Conservation (phyloP, 768 basidiomycete genomes). For the Leccinellum rugosiceps region DNA sequence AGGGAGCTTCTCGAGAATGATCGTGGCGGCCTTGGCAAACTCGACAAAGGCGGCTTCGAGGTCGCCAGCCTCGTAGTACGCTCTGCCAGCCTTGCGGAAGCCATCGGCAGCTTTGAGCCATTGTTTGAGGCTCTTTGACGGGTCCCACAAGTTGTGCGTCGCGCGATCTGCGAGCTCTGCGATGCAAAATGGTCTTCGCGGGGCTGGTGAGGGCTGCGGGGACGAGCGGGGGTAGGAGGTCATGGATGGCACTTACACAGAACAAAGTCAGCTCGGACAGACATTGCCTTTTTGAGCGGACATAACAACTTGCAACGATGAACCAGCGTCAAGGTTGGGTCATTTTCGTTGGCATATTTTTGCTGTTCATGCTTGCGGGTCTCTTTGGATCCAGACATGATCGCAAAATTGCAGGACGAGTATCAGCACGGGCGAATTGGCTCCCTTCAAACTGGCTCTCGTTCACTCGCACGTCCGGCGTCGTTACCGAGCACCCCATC, state of each 20-base stretch:
- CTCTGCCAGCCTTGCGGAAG: conserved; percentile 54
- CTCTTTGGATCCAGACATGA: conserved; percentile 40
- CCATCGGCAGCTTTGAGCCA: conserved; percentile 65
- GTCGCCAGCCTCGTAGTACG: conserved; percentile 47
- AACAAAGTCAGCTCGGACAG: background rate
- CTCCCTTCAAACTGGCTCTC: conserved; percentile 21
- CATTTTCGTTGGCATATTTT: conserved; percentile 40
- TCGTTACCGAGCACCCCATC: conserved; percentile 65
- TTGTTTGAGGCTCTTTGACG: conserved; percentile 57
- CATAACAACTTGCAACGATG: background rate
- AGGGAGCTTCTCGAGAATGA: conserved; percentile 79
- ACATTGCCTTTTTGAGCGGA: conserved; percentile 21
- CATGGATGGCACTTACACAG: conserved; percentile 16
- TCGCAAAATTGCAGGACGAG: background rate
- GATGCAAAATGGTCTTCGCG: conserved; percentile 54
- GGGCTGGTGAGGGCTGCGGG: conserved; percentile 14
- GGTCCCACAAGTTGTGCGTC: conserved; percentile 53
- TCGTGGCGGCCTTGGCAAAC: conserved; percentile 68
- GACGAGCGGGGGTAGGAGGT: conserved; percentile 18
- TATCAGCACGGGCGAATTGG: conserved; percentile 9
- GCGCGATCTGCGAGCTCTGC: conserved; percentile 64
- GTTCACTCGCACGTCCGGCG: conserved; percentile 7
- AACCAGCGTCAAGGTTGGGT: conserved; percentile 34
- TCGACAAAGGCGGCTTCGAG: conserved; percentile 70
- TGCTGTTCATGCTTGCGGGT: conserved; percentile 51